Evolutionary conservation across 1,139 yeast species (phyloP).

Genomic region (Lodderomyces parapsilosis): DNA sequence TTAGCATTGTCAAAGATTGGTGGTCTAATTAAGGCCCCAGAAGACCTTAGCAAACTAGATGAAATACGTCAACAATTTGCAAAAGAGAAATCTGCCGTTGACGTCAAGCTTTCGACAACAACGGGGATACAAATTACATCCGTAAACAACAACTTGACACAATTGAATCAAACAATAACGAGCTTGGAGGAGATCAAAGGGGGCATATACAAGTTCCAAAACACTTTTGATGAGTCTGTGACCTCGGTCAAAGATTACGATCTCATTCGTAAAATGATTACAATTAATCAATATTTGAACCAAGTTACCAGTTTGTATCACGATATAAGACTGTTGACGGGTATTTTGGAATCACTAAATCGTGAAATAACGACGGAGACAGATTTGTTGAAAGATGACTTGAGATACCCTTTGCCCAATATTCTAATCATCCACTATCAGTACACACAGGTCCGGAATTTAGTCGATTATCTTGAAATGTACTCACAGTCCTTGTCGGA

Average conservation of each 20-base stretch:
- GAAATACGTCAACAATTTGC: slow-evolving; percentile 56
- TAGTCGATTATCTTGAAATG: slow-evolving; percentile 67
- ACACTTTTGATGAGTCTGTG: slow-evolving; percentile 53
- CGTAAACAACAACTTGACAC: slow-evolving; percentile 40
- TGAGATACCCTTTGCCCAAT: slow-evolving; percentile 58
- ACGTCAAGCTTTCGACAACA: slow-evolving; percentile 63
- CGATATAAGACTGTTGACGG: slow-evolving; percentile 59
- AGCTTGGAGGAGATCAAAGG: slow-evolving; percentile 49
- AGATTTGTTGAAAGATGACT: slow-evolving; percentile 45
- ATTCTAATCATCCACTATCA: slow-evolving; percentile 67
- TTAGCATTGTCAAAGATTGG: slow-evolving; percentile 46
- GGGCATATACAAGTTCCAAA: slow-evolving; percentile 59
- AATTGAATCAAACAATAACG: slow-evolving; percentile 35
- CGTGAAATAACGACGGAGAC: slow-evolving; percentile 54
- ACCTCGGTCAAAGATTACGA: slow-evolving; percentile 56
- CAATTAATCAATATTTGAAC: slow-evolving; percentile 67
- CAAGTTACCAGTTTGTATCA: slow-evolving; percentile 66
- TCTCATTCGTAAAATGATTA: slow-evolving; percentile 59
- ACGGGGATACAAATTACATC: slow-evolving; percentile 61
- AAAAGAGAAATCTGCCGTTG: slow-evolving; percentile 73
- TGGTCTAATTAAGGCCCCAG: slow-evolving; percentile 47
- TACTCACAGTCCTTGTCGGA: slow-evolving; percentile 57
- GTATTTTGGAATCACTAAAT: slow-evolving; percentile 50
- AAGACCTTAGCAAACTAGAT: slow-evolving; percentile 58
- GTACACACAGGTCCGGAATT: slow-evolving; percentile 70